Percentiles rank a stretch among this genome's conserved stretches.
Evolutionary conservation across 2,329 filamentous ascomycete species (phyloP).

Genomic region (Xylariaceae sp.): DNA sequence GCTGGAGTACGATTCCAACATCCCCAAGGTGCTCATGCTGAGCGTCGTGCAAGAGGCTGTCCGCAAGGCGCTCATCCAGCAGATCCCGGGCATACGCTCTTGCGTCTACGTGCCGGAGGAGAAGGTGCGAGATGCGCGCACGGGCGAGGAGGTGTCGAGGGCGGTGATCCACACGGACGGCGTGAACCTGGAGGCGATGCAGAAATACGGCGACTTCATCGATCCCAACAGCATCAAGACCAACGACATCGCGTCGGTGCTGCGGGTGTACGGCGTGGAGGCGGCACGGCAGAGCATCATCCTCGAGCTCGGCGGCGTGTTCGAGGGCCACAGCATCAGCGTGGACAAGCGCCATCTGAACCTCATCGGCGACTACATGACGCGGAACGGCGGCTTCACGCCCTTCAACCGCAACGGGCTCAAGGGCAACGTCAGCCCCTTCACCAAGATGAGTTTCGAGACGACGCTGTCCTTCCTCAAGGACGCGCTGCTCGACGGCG

Average conservation of each 20-base stretch:
- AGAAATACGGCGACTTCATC: conserved; percentile 77
- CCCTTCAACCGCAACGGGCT: conserved; percentile 91
- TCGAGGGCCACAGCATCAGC: conserved; percentile 82
- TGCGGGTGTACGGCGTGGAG: conserved; percentile 85
- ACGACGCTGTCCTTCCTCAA: conserved; percentile 91
- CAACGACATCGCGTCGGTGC: conserved; percentile 85
- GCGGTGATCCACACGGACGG: conserved; percentile 71
- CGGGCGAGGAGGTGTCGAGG: conserved; percentile 44
- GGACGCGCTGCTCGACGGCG: conserved; percentile 83
- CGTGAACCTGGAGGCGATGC: conserved; percentile 86
- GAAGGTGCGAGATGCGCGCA: conserved; percentile 41
- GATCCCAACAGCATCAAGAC: conserved; percentile 82
- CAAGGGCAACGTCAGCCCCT: conserved; percentile 76
- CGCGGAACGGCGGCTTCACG: conserved; percentile 80
- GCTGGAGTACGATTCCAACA: conserved; percentile 72
- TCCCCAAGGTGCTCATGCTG: conserved; percentile 89
- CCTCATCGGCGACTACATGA: conserved; percentile 97
- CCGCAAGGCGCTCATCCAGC: conserved; percentile 75
- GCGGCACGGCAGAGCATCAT: conserved; percentile 85
- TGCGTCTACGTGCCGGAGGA: conserved; percentile 64
- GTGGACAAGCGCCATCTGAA: conserved; percentile 92
- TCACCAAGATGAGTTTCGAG: conserved; percentile 99
- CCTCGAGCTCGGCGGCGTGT: conserved; percentile 77
- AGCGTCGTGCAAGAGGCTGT: conserved; percentile 80
- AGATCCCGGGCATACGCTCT: conserved; percentile 69